phyloP scores from a whole-genome alignment of 169 alveolate species.

The Plasmodium gaboni region DNA sequence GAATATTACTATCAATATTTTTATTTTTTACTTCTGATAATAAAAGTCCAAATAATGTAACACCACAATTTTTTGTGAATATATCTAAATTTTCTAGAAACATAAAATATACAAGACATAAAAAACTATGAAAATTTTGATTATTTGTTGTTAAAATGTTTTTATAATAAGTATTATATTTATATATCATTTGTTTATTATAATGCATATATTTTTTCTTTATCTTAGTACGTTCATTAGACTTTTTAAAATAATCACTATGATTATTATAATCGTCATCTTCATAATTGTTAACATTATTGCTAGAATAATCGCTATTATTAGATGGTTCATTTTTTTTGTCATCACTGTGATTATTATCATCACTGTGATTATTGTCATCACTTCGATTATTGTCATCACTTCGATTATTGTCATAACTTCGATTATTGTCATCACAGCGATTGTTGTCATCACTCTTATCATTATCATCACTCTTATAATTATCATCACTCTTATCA shows the following conservation, averaged over 20 bases:
- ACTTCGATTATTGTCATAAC: neutral
- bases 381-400: neutral
- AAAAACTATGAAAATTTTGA: slow-evolving; percentile 60
- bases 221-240: no score
- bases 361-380: neutral
- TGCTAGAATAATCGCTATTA: no score
- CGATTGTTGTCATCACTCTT: neutral
- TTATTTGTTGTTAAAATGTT: slow-evolving; percentile 45
- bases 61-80: slow-evolving; percentile 83
- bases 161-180: slow-evolving; percentile 38
- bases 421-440: no score
- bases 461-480: neutral
- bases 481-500: neutral
- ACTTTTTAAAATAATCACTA: no score
- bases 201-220: no score
- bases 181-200: neutral
- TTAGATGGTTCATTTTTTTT: neutral
- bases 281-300: no score
- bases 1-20: slow-evolving; percentile 73
- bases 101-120: slow-evolving; percentile 77
- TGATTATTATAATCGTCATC: no score
- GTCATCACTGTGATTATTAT: neutral
- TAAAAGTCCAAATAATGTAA: slow-evolving; percentile 83
- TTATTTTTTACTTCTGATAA: slow-evolving; percentile 78
- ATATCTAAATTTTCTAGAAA: slow-evolving; percentile 84